Evolutionary conservation across 2,329 filamentous ascomycete species (phyloP), one percentile per base, ranked within the genome.

Genomic region (Aspergillus fumigatiaffinis): DNA sequence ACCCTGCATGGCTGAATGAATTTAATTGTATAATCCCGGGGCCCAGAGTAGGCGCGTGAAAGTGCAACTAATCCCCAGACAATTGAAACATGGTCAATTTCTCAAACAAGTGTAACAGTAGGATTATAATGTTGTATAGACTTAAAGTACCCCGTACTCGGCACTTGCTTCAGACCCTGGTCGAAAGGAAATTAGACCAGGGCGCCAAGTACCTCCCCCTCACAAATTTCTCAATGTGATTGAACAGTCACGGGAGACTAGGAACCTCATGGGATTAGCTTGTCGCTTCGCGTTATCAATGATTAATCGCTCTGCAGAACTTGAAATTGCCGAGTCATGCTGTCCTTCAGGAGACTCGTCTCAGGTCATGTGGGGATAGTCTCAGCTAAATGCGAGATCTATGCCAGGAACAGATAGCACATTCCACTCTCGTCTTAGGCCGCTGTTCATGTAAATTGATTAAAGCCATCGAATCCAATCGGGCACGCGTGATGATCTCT

Each of bases 121-220:
- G 53, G 53, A 55, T 55, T 42, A 10, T 20, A 35, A 10, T 50
- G 53, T 55, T 32, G 53, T 55, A 55, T 20, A 51, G 9, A 14
- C 8, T 2, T 9, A 2, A 20, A 32, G 35, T 32, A 26, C 25
- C 25, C 25, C 25, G 25, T 26, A 21, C 21, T 47, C 46, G 46
- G 32, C 44, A 38, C 52, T 53, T 32, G 21, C 21, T 48, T 35
- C 14, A 23, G 28, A 20, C 29, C 14, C 14, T 17, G 20, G n/a
- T 23, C n/a, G 28, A 17, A 25, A 50, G 17, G 35, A 55, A 25
- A 55, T 55, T 55, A 55, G 29, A 25, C 9, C n/a, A 25, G n/a
- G 35, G 23, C 21, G 53, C 53, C 48, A 55, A 55, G 53, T 20
- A 25, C 14, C 44, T 23, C 10, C 44, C 44, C 44, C 44, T 47